Conservation (phyloP, 495 filamentous ascomycete genomes). For the Annulohypoxylon bovei region DNA sequence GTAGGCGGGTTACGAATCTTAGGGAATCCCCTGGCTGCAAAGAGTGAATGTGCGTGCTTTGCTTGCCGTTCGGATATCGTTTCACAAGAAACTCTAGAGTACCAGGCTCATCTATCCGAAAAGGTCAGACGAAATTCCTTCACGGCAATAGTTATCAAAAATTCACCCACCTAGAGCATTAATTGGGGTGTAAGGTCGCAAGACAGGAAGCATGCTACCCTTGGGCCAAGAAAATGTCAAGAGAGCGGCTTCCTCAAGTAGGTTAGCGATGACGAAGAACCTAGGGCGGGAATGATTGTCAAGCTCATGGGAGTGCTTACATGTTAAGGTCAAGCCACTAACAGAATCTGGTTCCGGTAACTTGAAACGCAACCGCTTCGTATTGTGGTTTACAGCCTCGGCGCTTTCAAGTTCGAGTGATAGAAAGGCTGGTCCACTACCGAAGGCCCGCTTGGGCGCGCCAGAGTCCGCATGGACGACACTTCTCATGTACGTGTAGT, state of each 20-base stretch:
- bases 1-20: conserved; percentile 61
- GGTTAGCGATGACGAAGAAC: conserved; percentile 1
- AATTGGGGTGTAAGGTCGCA: conserved; percentile 70
- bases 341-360: conserved; percentile 60
- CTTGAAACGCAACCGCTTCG: conserved; percentile 70
- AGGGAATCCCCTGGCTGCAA: conserved; percentile 68
- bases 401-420: conserved; percentile 59
- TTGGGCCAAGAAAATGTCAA: conserved; percentile 64
- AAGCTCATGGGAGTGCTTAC: conserved; percentile 46
- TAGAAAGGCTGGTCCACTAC: conserved; percentile 45
- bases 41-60: conserved; percentile 68
- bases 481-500: conserved; percentile 35
- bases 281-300: neutral
- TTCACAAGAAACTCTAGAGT: conserved; percentile 70
- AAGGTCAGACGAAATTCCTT: neutral
- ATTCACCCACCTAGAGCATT: conserved; percentile 58
- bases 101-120: conserved; percentile 59
- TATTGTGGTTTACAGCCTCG: conserved; percentile 71
- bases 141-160: neutral
- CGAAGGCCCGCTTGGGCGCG: conserved; percentile 37
- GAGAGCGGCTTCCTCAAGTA: conserved; percentile 56
- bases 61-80: conserved; percentile 70
- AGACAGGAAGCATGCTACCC: conserved; percentile 61
- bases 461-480: conserved; percentile 41
- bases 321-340: conserved; percentile 65